Conservation (phyloP, 306 rosid genomes). For the Psophocarpus tetragonolobus region DNA sequence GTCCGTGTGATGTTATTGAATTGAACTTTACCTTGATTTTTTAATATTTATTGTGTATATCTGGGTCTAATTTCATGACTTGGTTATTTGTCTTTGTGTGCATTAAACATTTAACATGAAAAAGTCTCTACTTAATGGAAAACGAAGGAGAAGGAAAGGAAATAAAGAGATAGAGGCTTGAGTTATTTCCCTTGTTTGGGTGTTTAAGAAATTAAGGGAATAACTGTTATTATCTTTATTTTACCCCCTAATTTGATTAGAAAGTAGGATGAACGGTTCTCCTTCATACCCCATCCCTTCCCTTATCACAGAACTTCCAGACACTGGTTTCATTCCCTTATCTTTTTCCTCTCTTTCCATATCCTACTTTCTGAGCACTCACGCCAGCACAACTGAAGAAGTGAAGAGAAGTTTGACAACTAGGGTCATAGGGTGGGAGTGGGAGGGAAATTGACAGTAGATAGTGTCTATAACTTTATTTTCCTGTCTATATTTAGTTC, state of each 20-base stretch:
- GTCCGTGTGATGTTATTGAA: not conserved
- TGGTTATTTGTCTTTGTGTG: not conserved
- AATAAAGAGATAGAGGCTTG: not conserved
- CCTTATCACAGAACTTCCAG: not conserved
- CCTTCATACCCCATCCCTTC: not conserved
- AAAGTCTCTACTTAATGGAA: not conserved
- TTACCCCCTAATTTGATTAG: not conserved
- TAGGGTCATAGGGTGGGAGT: not conserved
- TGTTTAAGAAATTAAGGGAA: not conserved
- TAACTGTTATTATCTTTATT: not conserved
- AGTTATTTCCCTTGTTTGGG: not conserved
- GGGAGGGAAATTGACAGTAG: not conserved
- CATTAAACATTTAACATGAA: not conserved
- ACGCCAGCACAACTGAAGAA: not conserved
- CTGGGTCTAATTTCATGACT: not conserved
- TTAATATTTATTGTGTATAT: not conserved
- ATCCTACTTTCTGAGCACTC: not conserved
- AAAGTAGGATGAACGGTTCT: not conserved
- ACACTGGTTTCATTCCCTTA: not conserved
- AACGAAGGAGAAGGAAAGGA: not conserved
- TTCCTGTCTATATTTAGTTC: not conserved
- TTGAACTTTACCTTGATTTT: not conserved
- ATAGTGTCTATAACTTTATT: not conserved
- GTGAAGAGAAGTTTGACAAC: slow-evolving; percentile 3
- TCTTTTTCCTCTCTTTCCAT: not conserved